These are phyloP conservation scores for Termitomyces sp. DNA, from an alignment of 768 basidiomycete species.

Conservation along the genomic window DNA sequence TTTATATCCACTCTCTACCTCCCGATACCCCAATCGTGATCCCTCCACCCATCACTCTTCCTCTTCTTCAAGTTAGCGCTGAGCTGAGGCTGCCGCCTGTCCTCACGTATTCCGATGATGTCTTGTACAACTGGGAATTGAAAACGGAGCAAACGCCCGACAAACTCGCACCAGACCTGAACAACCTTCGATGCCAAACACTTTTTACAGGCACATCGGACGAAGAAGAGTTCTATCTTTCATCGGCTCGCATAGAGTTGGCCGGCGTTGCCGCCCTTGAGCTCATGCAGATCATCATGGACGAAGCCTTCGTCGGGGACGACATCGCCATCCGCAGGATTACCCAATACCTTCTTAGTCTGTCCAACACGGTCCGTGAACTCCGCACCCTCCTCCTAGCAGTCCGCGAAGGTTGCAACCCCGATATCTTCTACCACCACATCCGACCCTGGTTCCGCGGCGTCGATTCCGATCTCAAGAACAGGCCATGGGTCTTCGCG, in stretches of 20 bases:
- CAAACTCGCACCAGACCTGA: constrained; percentile 35
- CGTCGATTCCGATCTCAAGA: constrained; percentile 45
- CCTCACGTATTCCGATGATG: constrained; percentile 89
- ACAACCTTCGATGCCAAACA: constrained; percentile 63
- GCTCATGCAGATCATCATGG: constrained; percentile 84
- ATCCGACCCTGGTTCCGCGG: constrained; percentile 87
- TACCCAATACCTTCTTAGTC: constrained; percentile 55
- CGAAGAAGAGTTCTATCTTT: constrained; percentile 90
- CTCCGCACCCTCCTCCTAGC: constrained; percentile 59
- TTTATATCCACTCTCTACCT: constrained; percentile 70
- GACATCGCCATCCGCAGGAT: constrained; percentile 61
- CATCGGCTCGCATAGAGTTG: constrained; percentile 85
- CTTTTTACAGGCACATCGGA: constrained; percentile 77
- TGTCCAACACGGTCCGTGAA: constrained; percentile 63
- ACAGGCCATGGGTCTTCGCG: constrained; percentile 49
- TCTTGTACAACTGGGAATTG: constrained; percentile 82
- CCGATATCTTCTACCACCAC: constrained; percentile 66
- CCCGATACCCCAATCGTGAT: constrained; percentile 50
- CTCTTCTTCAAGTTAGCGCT: constrained; percentile 66
- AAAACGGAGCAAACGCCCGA: constrained; percentile 22
- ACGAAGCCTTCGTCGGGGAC: constrained; percentile 85
- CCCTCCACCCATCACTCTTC: constrained; percentile 70
- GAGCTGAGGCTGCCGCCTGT: constrained; percentile 82
- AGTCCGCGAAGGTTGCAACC: constrained; percentile 73
- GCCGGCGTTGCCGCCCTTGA: constrained; percentile 81